Conservation (phyloP, 2,329 filamentous ascomycete genomes). For the Aspergillus texensis region DNA sequence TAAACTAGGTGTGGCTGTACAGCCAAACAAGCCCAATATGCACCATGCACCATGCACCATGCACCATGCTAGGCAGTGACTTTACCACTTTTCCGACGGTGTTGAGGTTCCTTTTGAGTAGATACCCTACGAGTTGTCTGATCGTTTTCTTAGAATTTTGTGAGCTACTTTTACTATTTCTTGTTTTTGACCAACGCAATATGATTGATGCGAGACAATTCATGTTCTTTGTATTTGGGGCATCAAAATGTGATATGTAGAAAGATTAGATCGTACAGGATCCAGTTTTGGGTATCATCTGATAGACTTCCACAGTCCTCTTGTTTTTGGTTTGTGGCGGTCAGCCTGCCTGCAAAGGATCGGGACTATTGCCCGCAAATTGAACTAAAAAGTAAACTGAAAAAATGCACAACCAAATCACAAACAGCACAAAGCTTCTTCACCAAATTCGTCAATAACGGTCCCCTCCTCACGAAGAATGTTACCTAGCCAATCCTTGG, state of each 20-base stretch:
- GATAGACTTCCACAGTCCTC: background rate
- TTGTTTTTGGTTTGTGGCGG: background rate
- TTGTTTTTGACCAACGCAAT: background rate
- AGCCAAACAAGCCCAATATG: background rate
- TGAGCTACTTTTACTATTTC: background rate
- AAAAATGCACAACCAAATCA: constrained; percentile 15
- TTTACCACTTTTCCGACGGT: background rate
- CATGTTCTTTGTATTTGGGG: background rate
- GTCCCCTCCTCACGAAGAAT: constrained; percentile 77
- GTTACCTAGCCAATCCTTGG: constrained; percentile 74
- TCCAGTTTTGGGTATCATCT: constrained; percentile 3
- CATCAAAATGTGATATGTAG: background rate
- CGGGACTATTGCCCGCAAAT: background rate
- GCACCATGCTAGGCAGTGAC: background rate
- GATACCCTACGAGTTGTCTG: background rate
- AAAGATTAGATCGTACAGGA: background rate
- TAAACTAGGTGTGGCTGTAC: background rate
- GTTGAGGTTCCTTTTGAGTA: constrained; percentile 4
- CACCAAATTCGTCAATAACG: constrained; percentile 71
- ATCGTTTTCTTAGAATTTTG: background rate
- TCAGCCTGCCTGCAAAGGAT: background rate
- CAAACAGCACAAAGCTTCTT: constrained; percentile 78
- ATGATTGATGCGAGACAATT: background rate
- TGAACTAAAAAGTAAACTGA: background rate
- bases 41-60: background rate